Evolutionary conservation across 495 filamentous ascomycete species (phyloP), one percentile per base, ranked within the genome.

Genomic region (Cercophora scortea): DNA sequence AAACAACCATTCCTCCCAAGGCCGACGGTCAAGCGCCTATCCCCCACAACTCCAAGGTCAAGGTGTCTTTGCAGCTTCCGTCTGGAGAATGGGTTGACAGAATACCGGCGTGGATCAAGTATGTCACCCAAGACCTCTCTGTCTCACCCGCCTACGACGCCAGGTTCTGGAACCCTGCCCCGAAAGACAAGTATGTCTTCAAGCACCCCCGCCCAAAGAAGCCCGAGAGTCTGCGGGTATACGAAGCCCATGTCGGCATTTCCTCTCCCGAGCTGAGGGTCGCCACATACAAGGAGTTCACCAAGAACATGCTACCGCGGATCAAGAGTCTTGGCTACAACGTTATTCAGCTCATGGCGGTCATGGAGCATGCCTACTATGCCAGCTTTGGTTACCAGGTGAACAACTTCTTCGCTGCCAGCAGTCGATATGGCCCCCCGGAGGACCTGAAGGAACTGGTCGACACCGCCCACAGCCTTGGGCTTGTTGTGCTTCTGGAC

Each of bases 281-380:
- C 34, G 79, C 92, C 15, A 94, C 90, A 8, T 98, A 95, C 79
- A 95, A 95, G 67, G 89, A 98, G 69, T 98, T 98, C 71, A 97
- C 94, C 13, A 78, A 82, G 60, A 87, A 87, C 67, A 86, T 93
- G 79, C 79, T 98, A 8, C 90, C 91, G 8, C 84, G 92, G 54
- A 96, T 98, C 71, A 84, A 90, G 61, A 74, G 81, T 60, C 77
- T 96, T 50, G 93, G 92, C 50, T 98, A 98, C 73, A 96, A 98
- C 72, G 86, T 91, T 40, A 96, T 98, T 59, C 93, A 98, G 68
- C 76, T 98, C 57, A 98, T 98, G 93, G 93, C 93, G 40, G 79
- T 98, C 60, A 97, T 97, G 89, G 93, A 98, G 66, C 93, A 98
- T 71, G 92, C 93, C 32, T 98, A 98, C 74, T 98, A 98, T 69